Evolutionary conservation across 2,329 filamentous ascomycete genomes (phyloP).

Genomic region (Ophiostoma piceae): DNA sequence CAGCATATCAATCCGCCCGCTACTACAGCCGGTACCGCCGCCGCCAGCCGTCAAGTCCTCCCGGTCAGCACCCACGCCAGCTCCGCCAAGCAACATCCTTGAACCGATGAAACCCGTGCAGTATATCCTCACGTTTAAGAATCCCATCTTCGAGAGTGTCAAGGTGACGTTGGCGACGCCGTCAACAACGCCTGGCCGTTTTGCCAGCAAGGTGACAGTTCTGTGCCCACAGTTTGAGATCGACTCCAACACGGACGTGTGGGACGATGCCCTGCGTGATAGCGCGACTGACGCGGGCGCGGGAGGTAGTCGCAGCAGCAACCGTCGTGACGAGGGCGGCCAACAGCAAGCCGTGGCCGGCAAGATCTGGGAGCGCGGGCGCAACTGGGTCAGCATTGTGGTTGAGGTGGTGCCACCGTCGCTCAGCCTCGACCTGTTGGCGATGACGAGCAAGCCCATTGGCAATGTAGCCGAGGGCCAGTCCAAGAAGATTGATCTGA

Average conservation of each 20-base stretch:
- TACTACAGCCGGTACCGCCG: conserved; percentile 35
- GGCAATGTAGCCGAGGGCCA: conserved; percentile 30
- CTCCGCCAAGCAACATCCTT: conserved; percentile 36
- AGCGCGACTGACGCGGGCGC: conserved; percentile 31
- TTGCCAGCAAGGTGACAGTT: conserved; percentile 77
- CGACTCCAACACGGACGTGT: conserved; percentile 81
- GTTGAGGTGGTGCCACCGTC: conserved; percentile 75
- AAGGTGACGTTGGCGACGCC: conserved; percentile 84
- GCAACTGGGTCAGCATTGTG: conserved; percentile 93
- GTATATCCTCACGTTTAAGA: conserved; percentile 84
- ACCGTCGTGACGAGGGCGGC: conserved; percentile 29
- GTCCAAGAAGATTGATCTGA: conserved; percentile 35
- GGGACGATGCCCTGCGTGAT: conserved; percentile 77
- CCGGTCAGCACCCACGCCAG: conserved; percentile 25
- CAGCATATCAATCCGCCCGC: conserved; percentile 65
- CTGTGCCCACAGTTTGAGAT: conserved; percentile 92
- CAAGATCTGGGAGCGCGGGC: conserved; percentile 90
- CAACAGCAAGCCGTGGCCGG: conserved; percentile 71
- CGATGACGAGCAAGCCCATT: conserved; percentile 30
- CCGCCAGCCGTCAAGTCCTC: conserved; percentile 23
- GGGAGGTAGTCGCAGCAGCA: conserved; percentile 36
- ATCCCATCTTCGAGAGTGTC: conserved; percentile 88
- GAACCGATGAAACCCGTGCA: conserved; percentile 62
- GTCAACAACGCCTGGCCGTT: conserved; percentile 67
- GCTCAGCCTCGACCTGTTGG: conserved; percentile 40